Evolutionary conservation across 257 asterid species (phyloP).

Genomic region (Nicotiana sylvestris): DNA sequence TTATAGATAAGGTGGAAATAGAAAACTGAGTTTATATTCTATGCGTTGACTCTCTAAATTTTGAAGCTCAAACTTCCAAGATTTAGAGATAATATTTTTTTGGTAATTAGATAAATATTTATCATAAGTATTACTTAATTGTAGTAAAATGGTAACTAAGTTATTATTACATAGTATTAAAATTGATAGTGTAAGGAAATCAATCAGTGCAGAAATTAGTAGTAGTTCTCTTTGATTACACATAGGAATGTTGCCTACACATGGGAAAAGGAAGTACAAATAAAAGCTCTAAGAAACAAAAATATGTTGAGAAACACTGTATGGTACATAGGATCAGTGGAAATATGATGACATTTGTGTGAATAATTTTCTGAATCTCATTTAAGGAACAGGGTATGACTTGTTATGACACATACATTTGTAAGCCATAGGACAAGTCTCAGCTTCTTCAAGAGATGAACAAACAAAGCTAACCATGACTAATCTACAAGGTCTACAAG

Average conservation of each 20-base stretch:
- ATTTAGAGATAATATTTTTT: too few species aligned
- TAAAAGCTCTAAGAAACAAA: neutral
- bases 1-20: too few species aligned
- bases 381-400: conserved; percentile 80
- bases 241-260: neutral
- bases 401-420: conserved; percentile 85
- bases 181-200: too few species aligned
- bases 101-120: too few species aligned
- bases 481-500: conserved; percentile 77
- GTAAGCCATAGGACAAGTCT: conserved; percentile 86
- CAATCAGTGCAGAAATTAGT: too few species aligned
- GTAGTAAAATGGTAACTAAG: too few species aligned
- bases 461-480: conserved; percentile 90
- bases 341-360: neutral
- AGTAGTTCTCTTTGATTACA: neutral
- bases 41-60: too few species aligned
- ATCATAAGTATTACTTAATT: too few species aligned
- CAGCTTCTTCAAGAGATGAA: conserved; percentile 82
- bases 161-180: too few species aligned
- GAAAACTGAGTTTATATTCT: too few species aligned
- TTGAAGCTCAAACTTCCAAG: too few species aligned
- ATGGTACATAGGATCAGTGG: neutral
- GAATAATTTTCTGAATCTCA: neutral
- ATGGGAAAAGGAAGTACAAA: neutral
- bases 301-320: neutral